phyloP scores from a whole-genome alignment of 2,329 filamentous ascomycete species.

The Ceratocystis cubensis region DNA sequence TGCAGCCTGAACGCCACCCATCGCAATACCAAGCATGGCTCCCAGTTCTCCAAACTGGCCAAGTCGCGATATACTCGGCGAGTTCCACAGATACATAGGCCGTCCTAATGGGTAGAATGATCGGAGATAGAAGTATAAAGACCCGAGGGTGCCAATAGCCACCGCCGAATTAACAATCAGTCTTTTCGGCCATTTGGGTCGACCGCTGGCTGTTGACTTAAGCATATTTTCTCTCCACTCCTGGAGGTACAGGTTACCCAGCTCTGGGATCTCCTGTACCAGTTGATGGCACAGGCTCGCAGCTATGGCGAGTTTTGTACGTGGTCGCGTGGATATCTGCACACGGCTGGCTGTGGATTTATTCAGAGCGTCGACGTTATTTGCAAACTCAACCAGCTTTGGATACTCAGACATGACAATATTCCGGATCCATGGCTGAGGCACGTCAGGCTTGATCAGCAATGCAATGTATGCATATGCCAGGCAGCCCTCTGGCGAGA shows the following conservation, averaged over 20 bases:
- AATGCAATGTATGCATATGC: constrained; percentile 68
- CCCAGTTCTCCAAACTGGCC: constrained; percentile 38
- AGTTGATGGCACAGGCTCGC: constrained; percentile 27
- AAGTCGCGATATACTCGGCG: constrained; percentile 27
- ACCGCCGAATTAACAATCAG: constrained; percentile 26
- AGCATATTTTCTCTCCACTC: constrained; percentile 27
- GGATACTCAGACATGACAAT: constrained; percentile 25
- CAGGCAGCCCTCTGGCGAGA: constrained; percentile 55
- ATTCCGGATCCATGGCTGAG: constrained; percentile 33
- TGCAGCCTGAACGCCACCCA: constrained; percentile 10
- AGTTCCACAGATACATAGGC: constrained; percentile 34
- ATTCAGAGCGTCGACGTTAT: constrained; percentile 13
- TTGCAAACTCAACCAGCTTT: constrained; percentile 22
- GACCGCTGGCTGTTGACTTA: background rate
- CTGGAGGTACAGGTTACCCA: constrained; percentile 26
- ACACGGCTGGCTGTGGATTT: constrained; percentile 23
- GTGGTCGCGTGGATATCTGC: constrained; percentile 27
- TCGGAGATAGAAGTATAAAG: constrained; percentile 30
- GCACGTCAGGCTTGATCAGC: constrained; percentile 44
- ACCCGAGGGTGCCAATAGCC: constrained; percentile 30
- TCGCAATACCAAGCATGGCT: constrained; percentile 30
- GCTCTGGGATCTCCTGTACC: constrained; percentile 27
- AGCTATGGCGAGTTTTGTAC: constrained; percentile 25
- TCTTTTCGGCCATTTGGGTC: constrained; percentile 18
- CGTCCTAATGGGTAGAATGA: constrained; percentile 35